Percentiles rank a stretch among this genome's conserved stretches.
These are phyloP conservation scores for Podospora pseudopauciseta DNA, from an alignment of 495 filamentous ascomycete genomes.

Conservation along the genomic window DNA sequence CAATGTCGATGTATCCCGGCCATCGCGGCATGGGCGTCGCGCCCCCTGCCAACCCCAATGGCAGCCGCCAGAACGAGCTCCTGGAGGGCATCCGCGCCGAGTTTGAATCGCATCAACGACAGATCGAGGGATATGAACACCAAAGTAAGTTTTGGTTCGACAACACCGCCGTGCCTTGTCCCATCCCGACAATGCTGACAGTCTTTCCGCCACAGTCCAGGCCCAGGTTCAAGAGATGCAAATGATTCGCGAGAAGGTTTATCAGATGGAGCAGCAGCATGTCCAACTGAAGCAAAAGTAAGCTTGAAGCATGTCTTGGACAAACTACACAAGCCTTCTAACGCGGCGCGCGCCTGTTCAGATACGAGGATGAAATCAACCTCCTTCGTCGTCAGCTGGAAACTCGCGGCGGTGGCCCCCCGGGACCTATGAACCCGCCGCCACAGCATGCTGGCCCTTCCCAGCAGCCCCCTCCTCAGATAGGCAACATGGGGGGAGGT, in stretches of 20 bases:
- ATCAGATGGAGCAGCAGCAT: slow-evolving; percentile 83
- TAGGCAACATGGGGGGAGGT: slow-evolving; percentile 83
- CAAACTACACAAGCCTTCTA: neutral
- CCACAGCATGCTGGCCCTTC: slow-evolving; percentile 72
- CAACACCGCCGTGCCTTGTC: slow-evolving; percentile 10
- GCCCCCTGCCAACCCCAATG: slow-evolving; percentile 48
- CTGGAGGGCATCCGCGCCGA: slow-evolving; percentile 85
- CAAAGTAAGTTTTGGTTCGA: slow-evolving; percentile 63
- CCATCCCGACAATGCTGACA: slow-evolving; percentile 8
- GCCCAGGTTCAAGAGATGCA: slow-evolving; percentile 89
- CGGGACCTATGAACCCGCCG: slow-evolving; percentile 58
- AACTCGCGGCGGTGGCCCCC: slow-evolving; percentile 62
- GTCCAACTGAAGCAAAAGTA: slow-evolving; percentile 86
- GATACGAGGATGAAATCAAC: slow-evolving; percentile 89
- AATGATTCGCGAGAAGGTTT: slow-evolving; percentile 85
- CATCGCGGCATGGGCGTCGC: slow-evolving; percentile 76
- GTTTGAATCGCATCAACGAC: slow-evolving; percentile 76
- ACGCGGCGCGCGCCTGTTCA: slow-evolving; percentile 34
- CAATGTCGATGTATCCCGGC: slow-evolving; percentile 82
- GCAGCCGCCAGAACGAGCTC: slow-evolving; percentile 74
- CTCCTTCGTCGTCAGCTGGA: slow-evolving; percentile 87
- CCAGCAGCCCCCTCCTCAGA: slow-evolving; percentile 64
- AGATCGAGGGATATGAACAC: slow-evolving; percentile 79
- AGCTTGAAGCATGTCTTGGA: slow-evolving; percentile 20
- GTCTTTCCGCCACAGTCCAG: slow-evolving; percentile 55